A percentile compares a stretch with the other conserved stretches of the same genome.
Conservation (phyloP, 805 yeast species). For the Spathaspora boniae region DNA sequence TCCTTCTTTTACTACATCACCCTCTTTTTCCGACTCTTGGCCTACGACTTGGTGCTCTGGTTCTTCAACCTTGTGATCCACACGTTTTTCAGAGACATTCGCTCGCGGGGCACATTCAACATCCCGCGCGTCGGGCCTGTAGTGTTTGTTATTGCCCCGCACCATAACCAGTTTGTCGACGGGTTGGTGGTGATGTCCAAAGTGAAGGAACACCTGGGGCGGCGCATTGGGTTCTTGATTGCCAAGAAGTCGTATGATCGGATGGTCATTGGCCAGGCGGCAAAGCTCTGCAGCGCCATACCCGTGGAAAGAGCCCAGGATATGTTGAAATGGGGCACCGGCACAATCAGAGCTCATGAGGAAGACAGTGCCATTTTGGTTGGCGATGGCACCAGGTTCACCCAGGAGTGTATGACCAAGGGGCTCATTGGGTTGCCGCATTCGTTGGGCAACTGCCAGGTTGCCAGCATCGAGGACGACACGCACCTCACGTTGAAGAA, state of each 20-base stretch:
- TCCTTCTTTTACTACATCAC: constrained; percentile 2
- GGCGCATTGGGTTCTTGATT: constrained; percentile 34
- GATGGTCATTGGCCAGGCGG: constrained; percentile 28
- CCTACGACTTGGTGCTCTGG: constrained; percentile 30
- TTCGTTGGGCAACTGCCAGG: constrained; percentile 32
- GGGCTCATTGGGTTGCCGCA: constrained; percentile 37
- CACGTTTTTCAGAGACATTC: constrained; percentile 40
- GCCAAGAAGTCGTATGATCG: constrained; percentile 35
- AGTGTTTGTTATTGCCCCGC: constrained; percentile 42
- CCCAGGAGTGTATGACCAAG: constrained; percentile 28
- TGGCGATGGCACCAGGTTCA: constrained; percentile 34
- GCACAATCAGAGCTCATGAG: constrained; percentile 24
- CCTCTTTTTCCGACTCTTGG: constrained; percentile 5
- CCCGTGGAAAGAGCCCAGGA: constrained; percentile 45
- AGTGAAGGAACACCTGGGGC: constrained; percentile 26
- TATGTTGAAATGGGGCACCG: constrained; percentile 24
- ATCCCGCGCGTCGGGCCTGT: constrained; percentile 37
- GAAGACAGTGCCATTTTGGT: constrained; percentile 16
- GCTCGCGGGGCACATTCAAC: constrained; percentile 34
- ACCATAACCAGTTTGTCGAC: constrained; percentile 42
- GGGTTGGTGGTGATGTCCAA: constrained; percentile 35
- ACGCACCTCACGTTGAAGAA: constrained; percentile 22
- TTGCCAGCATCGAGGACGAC: constrained; percentile 28
- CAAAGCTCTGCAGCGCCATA: constrained; percentile 32
- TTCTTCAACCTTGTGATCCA: constrained; percentile 33